Evolutionary conservation across 2,329 filamentous ascomycete species (phyloP).

Genomic region (Tetracladium maxilliforme): DNA sequence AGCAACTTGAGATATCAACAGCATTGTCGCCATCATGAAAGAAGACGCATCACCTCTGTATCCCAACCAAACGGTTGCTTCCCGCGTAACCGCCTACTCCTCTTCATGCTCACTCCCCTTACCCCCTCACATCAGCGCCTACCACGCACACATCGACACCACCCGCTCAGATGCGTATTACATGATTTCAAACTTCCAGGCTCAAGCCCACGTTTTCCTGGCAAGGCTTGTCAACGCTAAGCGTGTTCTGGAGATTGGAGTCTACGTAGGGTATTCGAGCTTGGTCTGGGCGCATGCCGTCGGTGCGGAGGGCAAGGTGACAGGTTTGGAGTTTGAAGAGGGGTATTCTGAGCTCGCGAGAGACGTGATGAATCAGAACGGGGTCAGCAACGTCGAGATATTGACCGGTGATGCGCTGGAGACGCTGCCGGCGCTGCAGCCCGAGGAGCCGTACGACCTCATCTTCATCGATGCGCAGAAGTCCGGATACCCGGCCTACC

Average conservation of each 20-base stretch:
- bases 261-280: conserved; percentile 12
- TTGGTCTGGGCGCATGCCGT: conserved; percentile 11
- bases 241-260: conserved; percentile 14
- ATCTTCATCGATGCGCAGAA: conserved; percentile 41
- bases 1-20: too few species aligned
- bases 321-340: conserved; percentile 26
- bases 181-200: conserved; percentile 11
- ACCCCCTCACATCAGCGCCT: conserved; percentile 24
- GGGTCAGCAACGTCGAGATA: conserved; percentile 28
- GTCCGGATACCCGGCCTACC: conserved; percentile 31
- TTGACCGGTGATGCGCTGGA: conserved; percentile 28
- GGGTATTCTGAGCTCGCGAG: conserved; percentile 26
- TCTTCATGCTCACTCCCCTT: conserved; percentile 23
- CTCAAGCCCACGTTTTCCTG: conserved; percentile 9
- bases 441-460: conserved; percentile 30
- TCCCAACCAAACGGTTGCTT: conserved; percentile 22
- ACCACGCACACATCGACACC: conserved; percentile 17
- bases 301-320: conserved; percentile 11
- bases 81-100: conserved; percentile 26
- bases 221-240: conserved; percentile 9
- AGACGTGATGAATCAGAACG: conserved; percentile 21
- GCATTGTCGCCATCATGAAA: too few species aligned
- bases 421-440: conserved; percentile 14
- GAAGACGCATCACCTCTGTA: conserved; percentile 19
- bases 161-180: conserved; percentile 7